Base-by-base conservation (phyloP, 2,329 filamentous ascomycete species). In the Penicillium sp. region DNA sequence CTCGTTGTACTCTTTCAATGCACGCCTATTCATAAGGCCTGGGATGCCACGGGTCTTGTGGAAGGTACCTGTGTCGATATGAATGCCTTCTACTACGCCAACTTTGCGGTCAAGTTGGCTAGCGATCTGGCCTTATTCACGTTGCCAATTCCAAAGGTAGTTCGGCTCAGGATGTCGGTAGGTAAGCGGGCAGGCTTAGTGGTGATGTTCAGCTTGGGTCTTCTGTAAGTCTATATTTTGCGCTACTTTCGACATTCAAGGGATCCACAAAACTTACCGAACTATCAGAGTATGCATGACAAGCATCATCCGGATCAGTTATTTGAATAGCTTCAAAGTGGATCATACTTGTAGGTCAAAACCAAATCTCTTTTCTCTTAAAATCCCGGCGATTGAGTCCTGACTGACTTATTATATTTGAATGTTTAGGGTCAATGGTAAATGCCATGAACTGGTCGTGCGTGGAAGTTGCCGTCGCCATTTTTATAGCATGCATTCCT, bases 1-100 rank as follows among this genome's bases (percentile, higher is more conserved):
- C 43, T 89, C 85, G 67, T 93, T 88, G 21, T 85, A 80, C 59
- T 64, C 19, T 64, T 67, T 23, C 64, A 67, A 43, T 67, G 64
- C 26, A 53, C n/a, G 10, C 64, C 64, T 3, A 44, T 67, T 21
- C 37, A 53, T 21, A 65, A 61, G 45, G 63, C 63, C 4, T 67
- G 64, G 64, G 61, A 62, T 37, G 48, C 58, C 1, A 54, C 60
- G 0, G 57, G 53, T n/a, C 8, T 19, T 1, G 43, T 56, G 3
- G 27, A 55, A 1, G 64, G 64, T 4, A 53, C 53, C 26, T 67
- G 64, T 10, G 42, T 67, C 6, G 11, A 54, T 8, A 53, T 65
- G 16, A 44, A 51, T 3, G 26, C 46, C 0, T 65, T 67, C 45
- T 67, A 58, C 33, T 67, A 67, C 10, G 52, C 55, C 29, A 58